Conservation (phyloP, 768 basidiomycete genomes). For the Agaricus sinodeliciosus region DNA sequence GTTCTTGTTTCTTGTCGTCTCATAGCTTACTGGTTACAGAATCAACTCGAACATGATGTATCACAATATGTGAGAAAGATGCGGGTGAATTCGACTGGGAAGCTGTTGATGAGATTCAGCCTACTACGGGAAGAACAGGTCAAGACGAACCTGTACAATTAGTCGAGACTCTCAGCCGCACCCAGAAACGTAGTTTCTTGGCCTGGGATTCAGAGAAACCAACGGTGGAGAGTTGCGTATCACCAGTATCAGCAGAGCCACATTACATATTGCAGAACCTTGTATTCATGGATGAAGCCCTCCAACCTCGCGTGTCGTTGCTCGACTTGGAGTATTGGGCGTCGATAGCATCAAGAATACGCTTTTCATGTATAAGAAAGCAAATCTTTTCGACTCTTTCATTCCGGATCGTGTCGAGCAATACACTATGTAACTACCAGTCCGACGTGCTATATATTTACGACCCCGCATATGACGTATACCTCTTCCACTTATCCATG, state of each 20-base stretch:
- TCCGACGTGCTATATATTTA: no score
- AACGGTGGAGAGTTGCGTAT: no score
- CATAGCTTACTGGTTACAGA: no score
- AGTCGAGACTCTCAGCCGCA: no score
- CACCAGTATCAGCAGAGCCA: no score
- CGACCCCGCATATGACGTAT: slow-evolving; percentile 9
- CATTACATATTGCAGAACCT: no score
- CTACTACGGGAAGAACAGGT: not conserved
- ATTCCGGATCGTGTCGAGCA: not conserved
- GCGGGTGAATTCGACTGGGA: slow-evolving; percentile 89
- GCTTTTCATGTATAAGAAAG: not conserved
- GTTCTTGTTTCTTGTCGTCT: no score
- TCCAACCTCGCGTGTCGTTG: not conserved
- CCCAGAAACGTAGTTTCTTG: no score
- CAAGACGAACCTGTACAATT: no score
- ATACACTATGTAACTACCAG: no score
- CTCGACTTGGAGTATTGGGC: slow-evolving; percentile 1
- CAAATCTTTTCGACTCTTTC: not conserved
- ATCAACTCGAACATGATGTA: no score
- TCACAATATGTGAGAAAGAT: slow-evolving; percentile 45
- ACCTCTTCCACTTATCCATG: not conserved
- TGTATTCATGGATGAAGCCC: not conserved
- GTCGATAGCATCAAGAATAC: not conserved
- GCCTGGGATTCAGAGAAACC: no score
- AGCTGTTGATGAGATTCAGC: slow-evolving; percentile 13